phyloP scores from a whole-genome alignment of 805 yeast genomes.

The Diddensiella santjacobensis region DNA sequence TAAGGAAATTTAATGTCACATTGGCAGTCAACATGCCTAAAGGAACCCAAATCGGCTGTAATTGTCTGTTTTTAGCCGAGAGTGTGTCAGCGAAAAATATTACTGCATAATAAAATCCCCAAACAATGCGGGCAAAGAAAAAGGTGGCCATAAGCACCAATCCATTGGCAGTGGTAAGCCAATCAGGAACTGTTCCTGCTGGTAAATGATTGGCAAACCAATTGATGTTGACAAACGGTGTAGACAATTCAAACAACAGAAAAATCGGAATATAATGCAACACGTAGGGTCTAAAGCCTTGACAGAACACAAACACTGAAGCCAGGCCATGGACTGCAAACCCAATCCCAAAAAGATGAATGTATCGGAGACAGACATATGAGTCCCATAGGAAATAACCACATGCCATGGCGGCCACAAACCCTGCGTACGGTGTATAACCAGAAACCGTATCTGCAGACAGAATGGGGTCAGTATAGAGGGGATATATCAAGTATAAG shows the following conservation, averaged over 20 bases:
- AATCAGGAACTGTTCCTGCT: constrained; percentile 54
- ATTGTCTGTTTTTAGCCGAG: constrained; percentile 26
- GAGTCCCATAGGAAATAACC: constrained; percentile 96
- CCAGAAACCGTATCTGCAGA: constrained; percentile 56
- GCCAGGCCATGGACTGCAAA: constrained; percentile 81
- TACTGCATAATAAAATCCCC: constrained; percentile 79
- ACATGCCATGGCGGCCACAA: constrained; percentile 64
- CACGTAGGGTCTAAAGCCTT: constrained; percentile 67
- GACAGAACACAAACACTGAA: constrained; percentile 67
- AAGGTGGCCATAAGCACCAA: constrained; percentile 62
- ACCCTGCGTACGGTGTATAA: constrained; percentile 67
- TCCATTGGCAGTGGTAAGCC: constrained; percentile 63
- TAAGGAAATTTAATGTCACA: constrained; percentile 59
- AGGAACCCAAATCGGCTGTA: constrained; percentile 47
- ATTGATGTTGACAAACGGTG: constrained; percentile 91
- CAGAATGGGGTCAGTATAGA: constrained; percentile 55
- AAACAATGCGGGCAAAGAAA: constrained; percentile 71
- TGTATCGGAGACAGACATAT: constrained; percentile 60
- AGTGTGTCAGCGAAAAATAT: constrained; percentile 47
- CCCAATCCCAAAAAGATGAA: constrained; percentile 69
- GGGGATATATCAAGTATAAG: constrained; percentile 54
- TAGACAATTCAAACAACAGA: constrained; percentile 78
- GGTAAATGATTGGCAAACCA: constrained; percentile 87
- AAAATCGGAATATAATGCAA: constrained; percentile 81
- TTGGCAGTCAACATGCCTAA: constrained; percentile 53